Base-by-base conservation (phyloP, 208 protist species). In the Eutreptiella sp. region DNA sequence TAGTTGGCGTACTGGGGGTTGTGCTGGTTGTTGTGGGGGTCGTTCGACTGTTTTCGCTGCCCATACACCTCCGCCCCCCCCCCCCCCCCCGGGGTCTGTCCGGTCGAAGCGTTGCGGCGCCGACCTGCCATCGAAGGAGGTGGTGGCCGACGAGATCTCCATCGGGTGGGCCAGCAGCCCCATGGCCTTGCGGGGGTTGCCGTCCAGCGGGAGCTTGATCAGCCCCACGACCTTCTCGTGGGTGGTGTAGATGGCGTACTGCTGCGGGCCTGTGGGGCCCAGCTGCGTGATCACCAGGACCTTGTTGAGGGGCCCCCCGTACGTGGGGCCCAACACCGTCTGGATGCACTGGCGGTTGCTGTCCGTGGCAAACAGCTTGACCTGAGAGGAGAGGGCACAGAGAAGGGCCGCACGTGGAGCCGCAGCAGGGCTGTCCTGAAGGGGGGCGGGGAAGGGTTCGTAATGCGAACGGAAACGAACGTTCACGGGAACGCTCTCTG, bases 151-250 rank as follows among this genome's bases (percentile, higher is more conserved):
- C 23, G 64, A 68, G 39, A 95, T 89, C 41, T 73, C 53, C 27
- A 79, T 79, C 4, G 90, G 84, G 68, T 96, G 92, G 9, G 90
- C 92, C 54, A 96, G 80, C n/a, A 95, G 54, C 19, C 90, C 92
- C 70, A 92, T 90, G 7, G 76, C 73, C 33, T 79, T 79, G 39
- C 83, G 78, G 34, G 87, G 92, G 62, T 94, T 84, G 7, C 92
- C 92, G 48, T 83, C 76, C 5, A 96, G 70, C 2, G 92, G 92
- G 7, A 95, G 69, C 69, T 86, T 75, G 38, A 91, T 76, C 3
- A 96, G 69, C 0, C 92, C 92, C 47, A 95, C 79, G 2, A 96
- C 88, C 45, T 85, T 85, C 47, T 94, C 88, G 21, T 72, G 61
- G 1, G 88, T 94, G 1, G 76, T 46, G 72, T 94, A 94, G 26